A percentile compares a stretch with the other conserved stretches of the same genome.
Evolutionary conservation across 2,329 filamentous ascomycete species (phyloP).

Genomic region (Penicillium italicum): DNA sequence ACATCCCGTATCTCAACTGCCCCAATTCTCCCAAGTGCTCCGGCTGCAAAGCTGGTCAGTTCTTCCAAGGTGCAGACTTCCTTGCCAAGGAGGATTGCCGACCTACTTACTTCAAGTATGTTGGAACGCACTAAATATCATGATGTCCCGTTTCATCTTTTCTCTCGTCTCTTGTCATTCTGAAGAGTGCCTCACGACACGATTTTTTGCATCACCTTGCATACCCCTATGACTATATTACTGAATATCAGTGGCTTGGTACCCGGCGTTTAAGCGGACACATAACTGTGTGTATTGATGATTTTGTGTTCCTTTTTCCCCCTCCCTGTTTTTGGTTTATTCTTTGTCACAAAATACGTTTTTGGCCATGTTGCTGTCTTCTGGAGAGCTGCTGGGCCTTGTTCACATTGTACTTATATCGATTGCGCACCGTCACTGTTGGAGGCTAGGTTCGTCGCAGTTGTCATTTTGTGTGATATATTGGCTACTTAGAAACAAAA

Average conservation of each 20-base stretch:
- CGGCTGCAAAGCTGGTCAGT: constrained; percentile 78
- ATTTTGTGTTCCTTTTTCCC: constrained; percentile 14
- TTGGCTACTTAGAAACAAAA: constrained; percentile 4
- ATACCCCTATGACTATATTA: constrained; percentile 26
- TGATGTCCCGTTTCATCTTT: constrained; percentile 4
- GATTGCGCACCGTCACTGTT: constrained; percentile 18
- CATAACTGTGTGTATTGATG: constrained; percentile 24
- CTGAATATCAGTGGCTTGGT: constrained; percentile 19
- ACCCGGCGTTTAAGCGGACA: constrained; percentile 28
- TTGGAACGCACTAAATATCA: constrained; percentile 65
- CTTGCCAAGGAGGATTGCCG: constrained; percentile 89
- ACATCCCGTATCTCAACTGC: constrained; percentile 98
- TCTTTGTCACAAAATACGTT: constrained; percentile 18
- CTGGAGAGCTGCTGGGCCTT: constrained; percentile 7
- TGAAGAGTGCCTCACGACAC: constrained; percentile 14
- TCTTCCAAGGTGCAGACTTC: constrained; percentile 84
- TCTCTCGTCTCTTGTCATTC: constrained; percentile 13
- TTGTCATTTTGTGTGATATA: constrained; percentile 7
- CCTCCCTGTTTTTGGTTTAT: constrained; percentile 1
- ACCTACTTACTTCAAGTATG: constrained; percentile 95
- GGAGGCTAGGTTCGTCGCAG: background rate
- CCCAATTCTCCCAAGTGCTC: constrained; percentile 93
- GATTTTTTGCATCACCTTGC: constrained; percentile 22
- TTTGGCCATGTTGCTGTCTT: constrained; percentile 12
- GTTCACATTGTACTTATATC: constrained; percentile 25